Evolutionary conservation across 2,329 filamentous ascomycete species (phyloP), one percentile per base, ranked within the genome.

Genomic region (Colletotrichum aenigma): DNA sequence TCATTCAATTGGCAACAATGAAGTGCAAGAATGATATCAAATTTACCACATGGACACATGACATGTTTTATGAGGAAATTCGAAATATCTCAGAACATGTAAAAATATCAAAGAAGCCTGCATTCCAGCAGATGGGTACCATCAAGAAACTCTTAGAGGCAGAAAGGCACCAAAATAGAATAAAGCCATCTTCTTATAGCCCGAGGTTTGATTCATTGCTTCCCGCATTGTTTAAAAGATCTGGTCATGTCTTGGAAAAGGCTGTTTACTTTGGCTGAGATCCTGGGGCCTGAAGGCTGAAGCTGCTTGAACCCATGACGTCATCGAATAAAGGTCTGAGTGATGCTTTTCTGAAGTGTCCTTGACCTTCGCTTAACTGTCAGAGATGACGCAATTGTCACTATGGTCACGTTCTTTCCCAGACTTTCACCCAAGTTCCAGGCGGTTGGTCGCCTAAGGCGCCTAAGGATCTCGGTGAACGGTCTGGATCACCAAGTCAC

Each of bases 401-500:
- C 0, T 21, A 24, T 1, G n/a, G 43, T 64, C 34, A 18, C 24
- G 61, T 38, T 16, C 5, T 26, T 43, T 4, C 21, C 24, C 21
- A 61, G 18, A 10, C 26, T 61, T 12, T 28, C 12, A 9, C 21
- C 28, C 3, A n/a, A 28, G 21, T 9, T 21, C 34, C 16, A 64
- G 61, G 32, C n/a, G 61, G 48, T 21, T 66, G 13, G 61, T 30
- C 72, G 52, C 66, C 72, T 71, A 1, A 73, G 70, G 73, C 69
- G 56, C 34, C 70, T 18, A 65, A 52, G 28, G 28, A 24, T 24
- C 34, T 30, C 18, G n/a, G 61, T 71, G 55, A 75, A 52, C 21
- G 6, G 24, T 52, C 15, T 56, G 18, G 28, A 73, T 69, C 56
- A 52, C 32, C 61, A 73, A 38, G 48, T 76, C 74, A 76, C 74